Evolutionary conservation across 2,329 filamentous ascomycete genomes (phyloP), one percentile per base, ranked within the genome.

Genomic region (Diplodia scrobiculata): DNA sequence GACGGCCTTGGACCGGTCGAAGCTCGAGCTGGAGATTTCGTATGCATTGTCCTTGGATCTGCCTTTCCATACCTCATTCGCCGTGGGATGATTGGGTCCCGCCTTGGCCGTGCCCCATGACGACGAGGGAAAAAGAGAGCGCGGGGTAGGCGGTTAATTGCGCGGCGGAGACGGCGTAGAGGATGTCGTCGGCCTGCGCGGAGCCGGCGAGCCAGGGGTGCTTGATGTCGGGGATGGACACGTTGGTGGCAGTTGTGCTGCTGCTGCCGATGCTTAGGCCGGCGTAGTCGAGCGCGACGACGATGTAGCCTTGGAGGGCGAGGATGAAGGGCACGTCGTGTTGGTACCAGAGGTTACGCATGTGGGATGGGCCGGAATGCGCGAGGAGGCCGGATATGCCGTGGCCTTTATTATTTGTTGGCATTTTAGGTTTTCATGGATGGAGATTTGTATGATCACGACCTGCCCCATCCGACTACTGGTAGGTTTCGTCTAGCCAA

Each of bases 281-380:
- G 5, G 68, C 69, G 51, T 73, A 73, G 59, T 73, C 72, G 13
- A 71, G 53, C 1, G 34, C 60, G 21, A 71, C 66, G 29, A 72
- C 71, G 13, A 69, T 73, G 34, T 72, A 74, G 54, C 74, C 74
- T 50, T 70, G 66, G 0, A 72, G 68, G 2, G 72, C 72, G 14
- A 75, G 68, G 5, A 65, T 66, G 65, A 69, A 73, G 0, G 73
- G 72, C n/a, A 67, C 71, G 38, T 64, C 45, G 66, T 69, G 73
- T 21, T 73, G 65, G 38, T 72, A 68, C 69, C 70, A 73, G 1
- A 76, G 70, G 53, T 68, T 70, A 19, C 69, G 21, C 21, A 21
- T 21, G 21, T 21, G 21, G 21, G 21, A 70, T 2, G 73, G 73
- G 1, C 70, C 73, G 55, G 69, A 70, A 11, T 66, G 36, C 17